These are phyloP conservation scores for Aspergillus haitiensis DNA, from an alignment of 495 filamentous ascomycete species.

Conservation along the genomic window DNA sequence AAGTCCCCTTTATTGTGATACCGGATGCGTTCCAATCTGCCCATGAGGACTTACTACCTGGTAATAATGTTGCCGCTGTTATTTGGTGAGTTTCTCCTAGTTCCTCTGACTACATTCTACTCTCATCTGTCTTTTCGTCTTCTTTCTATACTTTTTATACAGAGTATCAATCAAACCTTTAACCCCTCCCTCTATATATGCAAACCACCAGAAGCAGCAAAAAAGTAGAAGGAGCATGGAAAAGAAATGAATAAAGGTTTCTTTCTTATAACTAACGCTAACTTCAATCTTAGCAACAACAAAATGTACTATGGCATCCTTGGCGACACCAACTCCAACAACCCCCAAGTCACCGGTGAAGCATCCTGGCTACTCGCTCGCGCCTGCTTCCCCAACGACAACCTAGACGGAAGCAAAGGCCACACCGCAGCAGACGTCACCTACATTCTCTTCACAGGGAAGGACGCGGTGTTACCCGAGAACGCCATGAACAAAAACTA, in stretches of 20 bases:
- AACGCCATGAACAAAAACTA: conserved; percentile 36
- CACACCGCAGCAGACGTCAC: conserved; percentile 36
- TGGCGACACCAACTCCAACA: conserved; percentile 37
- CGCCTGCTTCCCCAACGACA: conserved; percentile 39
- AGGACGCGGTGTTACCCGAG: conserved; percentile 31
- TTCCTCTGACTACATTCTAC: too few relatives aligned
- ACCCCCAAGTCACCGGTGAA: conserved; percentile 39
- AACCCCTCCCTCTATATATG: too few relatives aligned
- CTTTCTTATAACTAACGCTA: not conserved
- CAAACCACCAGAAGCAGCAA: too few relatives aligned
- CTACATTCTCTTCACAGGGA: conserved; percentile 43
- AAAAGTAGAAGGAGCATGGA: too few relatives aligned
- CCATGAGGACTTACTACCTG: conserved; percentile 29
- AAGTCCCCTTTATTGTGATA: conserved; percentile 43
- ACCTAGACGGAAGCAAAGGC: conserved; percentile 35
- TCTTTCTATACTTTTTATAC: not conserved
- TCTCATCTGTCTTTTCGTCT: not conserved
- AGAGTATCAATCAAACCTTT: not conserved
- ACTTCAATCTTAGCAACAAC: conserved; percentile 22
- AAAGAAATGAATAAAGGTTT: too few relatives aligned
- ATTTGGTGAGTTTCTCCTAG: conserved; percentile 32
- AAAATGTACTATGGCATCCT: conserved; percentile 45
- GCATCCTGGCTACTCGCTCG: conserved; percentile 42
- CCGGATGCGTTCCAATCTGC: conserved; percentile 35
- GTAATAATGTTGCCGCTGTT: conserved; percentile 40